phyloP scores from a whole-genome alignment of 2,329 filamentous ascomycete genomes.

The Trichoderma sp. region DNA sequence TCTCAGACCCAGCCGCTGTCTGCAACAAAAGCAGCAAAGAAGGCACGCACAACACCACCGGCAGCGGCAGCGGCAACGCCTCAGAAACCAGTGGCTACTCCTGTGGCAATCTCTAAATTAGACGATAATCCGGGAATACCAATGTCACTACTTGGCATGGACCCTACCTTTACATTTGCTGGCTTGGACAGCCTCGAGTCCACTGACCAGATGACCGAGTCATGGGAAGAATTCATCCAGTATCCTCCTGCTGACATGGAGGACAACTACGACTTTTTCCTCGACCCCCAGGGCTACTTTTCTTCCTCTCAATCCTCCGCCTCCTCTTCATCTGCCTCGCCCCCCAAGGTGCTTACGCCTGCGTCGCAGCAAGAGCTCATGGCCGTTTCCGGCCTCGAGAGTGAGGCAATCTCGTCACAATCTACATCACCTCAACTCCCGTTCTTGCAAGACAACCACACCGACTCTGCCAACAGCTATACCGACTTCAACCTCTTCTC shows the following conservation, averaged over 20 bases:
- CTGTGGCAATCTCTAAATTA: neutral
- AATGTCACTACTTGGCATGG: slow-evolving; percentile 18
- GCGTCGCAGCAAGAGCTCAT: slow-evolving; percentile 25
- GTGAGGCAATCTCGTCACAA: slow-evolving; percentile 10
- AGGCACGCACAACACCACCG: slow-evolving; percentile 31
- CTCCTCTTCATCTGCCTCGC: slow-evolving; percentile 29
- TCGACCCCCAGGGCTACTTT: slow-evolving; percentile 41
- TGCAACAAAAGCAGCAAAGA: slow-evolving; percentile 41
- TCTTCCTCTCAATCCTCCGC: slow-evolving; percentile 39
- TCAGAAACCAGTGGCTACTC: neutral
- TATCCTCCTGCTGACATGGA: slow-evolving; percentile 37
- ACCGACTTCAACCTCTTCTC: slow-evolving; percentile 57
- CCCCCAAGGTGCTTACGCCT: slow-evolving; percentile 27
- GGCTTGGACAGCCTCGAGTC: slow-evolving; percentile 24
- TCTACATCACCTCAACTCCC: slow-evolving; percentile 30
- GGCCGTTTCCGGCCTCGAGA: slow-evolving; percentile 6
- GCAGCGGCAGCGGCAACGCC: slow-evolving; percentile 22
- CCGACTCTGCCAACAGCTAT: slow-evolving; percentile 37
- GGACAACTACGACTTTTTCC: slow-evolving; percentile 46
- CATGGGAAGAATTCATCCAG: slow-evolving; percentile 47
- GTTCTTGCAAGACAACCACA: slow-evolving; percentile 33
- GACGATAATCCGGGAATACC: neutral
- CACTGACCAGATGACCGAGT: slow-evolving; percentile 27
- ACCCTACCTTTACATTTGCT: slow-evolving; percentile 25
- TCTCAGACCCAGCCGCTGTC: slow-evolving; percentile 32